These are phyloP conservation scores for Nyssa sinensis DNA, from an alignment of 148 eudicot genomes.

Conservation along the genomic window DNA sequence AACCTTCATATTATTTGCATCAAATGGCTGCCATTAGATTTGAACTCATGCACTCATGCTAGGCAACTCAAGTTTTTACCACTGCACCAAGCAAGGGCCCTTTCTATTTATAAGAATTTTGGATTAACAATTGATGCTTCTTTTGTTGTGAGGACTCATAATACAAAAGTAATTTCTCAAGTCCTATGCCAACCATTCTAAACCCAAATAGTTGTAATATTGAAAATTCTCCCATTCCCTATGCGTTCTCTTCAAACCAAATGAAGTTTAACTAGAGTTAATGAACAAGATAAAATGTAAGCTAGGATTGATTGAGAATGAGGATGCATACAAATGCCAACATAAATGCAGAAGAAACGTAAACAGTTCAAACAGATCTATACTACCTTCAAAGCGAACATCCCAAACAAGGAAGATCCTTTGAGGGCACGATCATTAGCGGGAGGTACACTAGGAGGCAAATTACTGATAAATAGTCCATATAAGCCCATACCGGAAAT, in stretches of 20 bases:
- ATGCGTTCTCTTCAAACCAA: too few relatives aligned
- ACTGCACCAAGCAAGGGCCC: too few relatives aligned
- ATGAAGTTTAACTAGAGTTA: not conserved
- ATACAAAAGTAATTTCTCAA: too few relatives aligned
- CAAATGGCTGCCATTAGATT: too few relatives aligned
- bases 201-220: too few relatives aligned
- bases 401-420: conserved; percentile 94
- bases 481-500: conserved; percentile 96
- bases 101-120: too few relatives aligned
- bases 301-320: not conserved
- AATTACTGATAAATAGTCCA: conserved; percentile 80
- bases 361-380: not conserved
- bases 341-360: not conserved
- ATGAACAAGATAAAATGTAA: not conserved
- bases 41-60: too few relatives aligned
- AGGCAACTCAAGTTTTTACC: too few relatives aligned
- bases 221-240: not conserved
- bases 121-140: too few relatives aligned
- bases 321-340: conserved; percentile 4
- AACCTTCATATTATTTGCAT: too few relatives aligned
- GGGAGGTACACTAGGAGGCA: conserved; percentile 50
- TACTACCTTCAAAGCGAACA: conserved; percentile 89
- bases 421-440: conserved; percentile 64
- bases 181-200: not conserved
- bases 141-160: too few relatives aligned